These are phyloP conservation scores for Macrolepiota dolichaula DNA, from an alignment of 768 basidiomycete species.

Conservation along the genomic window DNA sequence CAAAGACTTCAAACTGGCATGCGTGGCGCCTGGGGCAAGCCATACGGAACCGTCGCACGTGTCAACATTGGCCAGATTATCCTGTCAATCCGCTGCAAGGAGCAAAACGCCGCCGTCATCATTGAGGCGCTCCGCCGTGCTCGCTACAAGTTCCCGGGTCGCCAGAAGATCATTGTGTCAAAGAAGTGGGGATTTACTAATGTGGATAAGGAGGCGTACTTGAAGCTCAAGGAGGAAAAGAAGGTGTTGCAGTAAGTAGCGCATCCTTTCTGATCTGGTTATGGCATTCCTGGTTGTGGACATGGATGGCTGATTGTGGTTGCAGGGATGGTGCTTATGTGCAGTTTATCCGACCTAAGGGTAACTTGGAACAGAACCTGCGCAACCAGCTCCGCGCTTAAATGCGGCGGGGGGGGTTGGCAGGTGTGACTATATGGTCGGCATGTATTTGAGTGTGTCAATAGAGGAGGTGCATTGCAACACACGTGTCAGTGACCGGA, in stretches of 20 bases:
- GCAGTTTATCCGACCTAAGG: conserved; percentile 88
- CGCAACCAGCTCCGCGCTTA: conserved; percentile 78
- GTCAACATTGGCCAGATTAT: conserved; percentile 98
- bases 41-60: conserved; percentile 93
- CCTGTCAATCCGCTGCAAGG: conserved; percentile 84
- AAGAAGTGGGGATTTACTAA: conserved; percentile 99
- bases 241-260: conserved; percentile 77
- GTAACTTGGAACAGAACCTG: conserved; percentile 81
- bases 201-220: conserved; percentile 86
- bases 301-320: conserved; percentile 3
- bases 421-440: background rate
- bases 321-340: conserved; percentile 91
- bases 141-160: conserved; percentile 99
- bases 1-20: conserved; percentile 89
- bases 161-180: conserved; percentile 94
- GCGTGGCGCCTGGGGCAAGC: conserved; percentile 99
- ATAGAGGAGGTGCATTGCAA: background rate
- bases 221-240: conserved; percentile 86
- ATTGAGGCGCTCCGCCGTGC: conserved; percentile 97
- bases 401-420: conserved; percentile 18
- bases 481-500: too few relatives aligned
- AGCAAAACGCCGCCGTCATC: conserved; percentile 80
- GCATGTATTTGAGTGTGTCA: conserved; percentile 1
- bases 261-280: background rate
- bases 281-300: background rate